A percentile compares a stretch with the other conserved stretches of the same genome.
phyloP scores from a whole-genome alignment of 495 filamentous ascomycete species.

The Hypoxylon cercidicola region DNA sequence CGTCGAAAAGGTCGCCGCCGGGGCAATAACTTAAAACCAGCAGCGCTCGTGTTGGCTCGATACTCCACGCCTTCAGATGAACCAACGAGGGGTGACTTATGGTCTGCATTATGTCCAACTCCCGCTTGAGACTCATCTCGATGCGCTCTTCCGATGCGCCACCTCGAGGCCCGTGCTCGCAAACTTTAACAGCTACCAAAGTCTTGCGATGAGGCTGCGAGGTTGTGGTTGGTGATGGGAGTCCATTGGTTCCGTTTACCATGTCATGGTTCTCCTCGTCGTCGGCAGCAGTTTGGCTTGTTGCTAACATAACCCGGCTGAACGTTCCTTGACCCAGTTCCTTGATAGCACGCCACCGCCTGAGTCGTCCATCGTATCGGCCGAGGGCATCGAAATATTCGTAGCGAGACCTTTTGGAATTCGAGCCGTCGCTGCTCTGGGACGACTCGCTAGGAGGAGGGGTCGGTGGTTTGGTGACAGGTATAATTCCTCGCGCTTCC shows the following conservation, averaged over 20 bases:
- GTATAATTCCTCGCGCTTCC: conserved; percentile 75
- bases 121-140: conserved; percentile 90
- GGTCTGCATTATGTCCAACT: conserved; percentile 89
- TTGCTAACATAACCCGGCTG: conserved; percentile 91
- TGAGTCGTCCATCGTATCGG: conserved; percentile 64
- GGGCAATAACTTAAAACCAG: conserved; percentile 91
- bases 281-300: conserved; percentile 62
- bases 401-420: conserved; percentile 51
- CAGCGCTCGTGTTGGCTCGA: conserved; percentile 80
- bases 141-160: conserved; percentile 88
- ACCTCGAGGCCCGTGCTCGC: conserved; percentile 91
- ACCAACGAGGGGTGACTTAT: conserved; percentile 90
- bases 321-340: conserved; percentile 93
- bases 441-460: conserved; percentile 72
- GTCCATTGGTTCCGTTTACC: conserved; percentile 33
- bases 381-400: conserved; percentile 73
- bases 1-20: conserved; percentile 93
- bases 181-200: conserved; percentile 93
- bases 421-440: conserved; percentile 58
- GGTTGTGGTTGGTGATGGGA: conserved; percentile 44
- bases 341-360: conserved; percentile 79
- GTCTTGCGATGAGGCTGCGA: conserved; percentile 65
- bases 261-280: conserved; percentile 34
- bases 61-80: conserved; percentile 86
- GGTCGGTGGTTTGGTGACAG: conserved; percentile 73